Evolutionary conservation across 345 rosid species (phyloP).

Genomic region (Eucalyptus dawsonii): DNA sequence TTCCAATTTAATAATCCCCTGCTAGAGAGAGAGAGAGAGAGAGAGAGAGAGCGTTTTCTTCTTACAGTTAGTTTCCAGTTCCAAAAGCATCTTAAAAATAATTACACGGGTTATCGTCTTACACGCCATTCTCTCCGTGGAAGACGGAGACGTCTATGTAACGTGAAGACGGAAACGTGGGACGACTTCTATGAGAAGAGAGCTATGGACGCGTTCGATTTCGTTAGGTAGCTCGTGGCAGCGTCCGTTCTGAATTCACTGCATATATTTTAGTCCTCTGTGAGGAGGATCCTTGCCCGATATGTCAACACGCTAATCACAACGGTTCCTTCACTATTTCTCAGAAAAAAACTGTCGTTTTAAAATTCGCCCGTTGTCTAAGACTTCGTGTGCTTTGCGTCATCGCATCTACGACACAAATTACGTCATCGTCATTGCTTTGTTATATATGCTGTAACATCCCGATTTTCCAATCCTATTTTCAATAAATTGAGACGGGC

Average conservation of each 20-base stretch:
- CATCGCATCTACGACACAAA: not conserved
- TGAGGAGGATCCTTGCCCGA: not conserved
- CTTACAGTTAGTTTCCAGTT: not conserved
- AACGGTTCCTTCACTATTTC: not conserved
- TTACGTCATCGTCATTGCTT: not conserved
- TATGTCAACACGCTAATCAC: not conserved
- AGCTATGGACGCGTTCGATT: not conserved
- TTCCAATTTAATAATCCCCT: not conserved
- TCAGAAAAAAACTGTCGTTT: not conserved
- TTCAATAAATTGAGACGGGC: too few relatives aligned
- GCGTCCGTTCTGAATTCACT: not conserved
- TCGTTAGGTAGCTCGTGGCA: not conserved
- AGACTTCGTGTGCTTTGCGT: not conserved
- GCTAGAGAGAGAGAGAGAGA: not conserved
- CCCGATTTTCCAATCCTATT: too few relatives aligned
- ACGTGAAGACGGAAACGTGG: not conserved
- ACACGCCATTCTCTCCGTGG: not conserved
- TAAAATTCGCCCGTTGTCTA: not conserved
- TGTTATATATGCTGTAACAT: not conserved
- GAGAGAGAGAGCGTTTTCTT: too few relatives aligned
- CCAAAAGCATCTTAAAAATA: not conserved
- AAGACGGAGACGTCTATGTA: not conserved
- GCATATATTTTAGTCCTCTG: not conserved
- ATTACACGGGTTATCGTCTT: not conserved
- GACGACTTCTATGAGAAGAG: not conserved